Conservation (phyloP, 257 asterid genomes). For the Datura wrightii region DNA sequence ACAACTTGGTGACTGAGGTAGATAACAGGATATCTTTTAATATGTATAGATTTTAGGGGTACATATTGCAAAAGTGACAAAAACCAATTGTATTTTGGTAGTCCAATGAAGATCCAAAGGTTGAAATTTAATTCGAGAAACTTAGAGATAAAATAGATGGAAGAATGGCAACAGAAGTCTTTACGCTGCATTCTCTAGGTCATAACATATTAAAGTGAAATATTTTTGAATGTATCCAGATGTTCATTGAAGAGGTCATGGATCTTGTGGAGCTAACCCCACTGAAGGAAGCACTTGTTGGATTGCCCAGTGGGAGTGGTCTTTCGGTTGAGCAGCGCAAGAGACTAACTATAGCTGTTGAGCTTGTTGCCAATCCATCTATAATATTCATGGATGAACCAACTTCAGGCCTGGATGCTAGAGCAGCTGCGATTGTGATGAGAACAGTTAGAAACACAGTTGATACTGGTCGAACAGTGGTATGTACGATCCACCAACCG, state of each 20-base stretch:
- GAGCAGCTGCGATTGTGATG: conserved; percentile 41
- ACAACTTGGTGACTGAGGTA: background rate
- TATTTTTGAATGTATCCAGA: background rate
- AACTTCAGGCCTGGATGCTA: conserved; percentile 38
- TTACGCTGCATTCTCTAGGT: background rate
- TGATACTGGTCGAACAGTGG: conserved; percentile 38
- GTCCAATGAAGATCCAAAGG: no score
- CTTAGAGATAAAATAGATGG: no score
- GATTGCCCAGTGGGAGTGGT: conserved; percentile 30
- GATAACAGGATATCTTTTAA: no score
- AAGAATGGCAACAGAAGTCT: no score
- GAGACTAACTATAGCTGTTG: conserved; percentile 40
- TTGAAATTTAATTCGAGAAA: no score
- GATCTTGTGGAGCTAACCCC: conserved; percentile 29
- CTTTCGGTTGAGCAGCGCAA: conserved; percentile 36
- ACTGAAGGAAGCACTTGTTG: conserved; percentile 31
- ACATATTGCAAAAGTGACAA: no score
- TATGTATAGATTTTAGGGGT: no score
- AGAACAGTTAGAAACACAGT: conserved; percentile 33
- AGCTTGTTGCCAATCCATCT: conserved; percentile 41
- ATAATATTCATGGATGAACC: conserved; percentile 41
- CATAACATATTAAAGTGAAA: background rate
- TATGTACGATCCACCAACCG: conserved; percentile 40
- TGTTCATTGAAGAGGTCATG: conserved; percentile 32
- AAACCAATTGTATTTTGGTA: no score